phyloP scores from a whole-genome alignment of 495 filamentous ascomycete genomes.

The Sordaria brevicollis region DNA sequence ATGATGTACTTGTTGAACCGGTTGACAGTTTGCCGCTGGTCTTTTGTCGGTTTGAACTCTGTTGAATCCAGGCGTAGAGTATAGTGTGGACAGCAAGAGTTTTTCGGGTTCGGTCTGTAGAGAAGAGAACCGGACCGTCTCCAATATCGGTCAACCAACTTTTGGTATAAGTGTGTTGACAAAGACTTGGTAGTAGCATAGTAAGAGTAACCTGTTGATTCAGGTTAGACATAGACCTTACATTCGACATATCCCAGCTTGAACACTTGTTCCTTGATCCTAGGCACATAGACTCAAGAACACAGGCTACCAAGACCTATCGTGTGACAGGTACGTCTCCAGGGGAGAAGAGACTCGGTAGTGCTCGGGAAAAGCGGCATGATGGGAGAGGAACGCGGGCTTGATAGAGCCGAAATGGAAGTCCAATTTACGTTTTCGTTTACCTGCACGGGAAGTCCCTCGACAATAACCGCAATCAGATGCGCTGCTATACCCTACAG shows the following conservation, averaged over 20 bases:
- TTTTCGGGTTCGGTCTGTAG: slow-evolving; percentile 77
- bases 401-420: background rate
- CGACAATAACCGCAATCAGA: slow-evolving; percentile 45
- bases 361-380: background rate
- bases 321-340: background rate
- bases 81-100: slow-evolving; percentile 92
- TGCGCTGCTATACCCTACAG: slow-evolving; percentile 35
- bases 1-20: slow-evolving; percentile 81
- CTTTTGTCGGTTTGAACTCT: slow-evolving; percentile 59
- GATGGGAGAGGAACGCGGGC: background rate
- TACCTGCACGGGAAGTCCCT: slow-evolving; percentile 30
- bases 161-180: slow-evolving; percentile 65
- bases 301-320: background rate
- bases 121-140: slow-evolving; percentile 73
- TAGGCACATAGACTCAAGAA: background rate
- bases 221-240: slow-evolving; percentile 5
- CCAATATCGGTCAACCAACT: slow-evolving; percentile 80
- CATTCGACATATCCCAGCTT: background rate
- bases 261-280: background rate
- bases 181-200: slow-evolving; percentile 63
- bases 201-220: slow-evolving; percentile 63
- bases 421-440: slow-evolving; percentile 26
- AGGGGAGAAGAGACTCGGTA: background rate
- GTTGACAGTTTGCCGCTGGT: slow-evolving; percentile 81
- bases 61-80: slow-evolving; percentile 74